Evolutionary conservation across 257 asterid species (phyloP), one percentile per base, ranked within the genome.

Genomic region (Solanum habrochaites): DNA sequence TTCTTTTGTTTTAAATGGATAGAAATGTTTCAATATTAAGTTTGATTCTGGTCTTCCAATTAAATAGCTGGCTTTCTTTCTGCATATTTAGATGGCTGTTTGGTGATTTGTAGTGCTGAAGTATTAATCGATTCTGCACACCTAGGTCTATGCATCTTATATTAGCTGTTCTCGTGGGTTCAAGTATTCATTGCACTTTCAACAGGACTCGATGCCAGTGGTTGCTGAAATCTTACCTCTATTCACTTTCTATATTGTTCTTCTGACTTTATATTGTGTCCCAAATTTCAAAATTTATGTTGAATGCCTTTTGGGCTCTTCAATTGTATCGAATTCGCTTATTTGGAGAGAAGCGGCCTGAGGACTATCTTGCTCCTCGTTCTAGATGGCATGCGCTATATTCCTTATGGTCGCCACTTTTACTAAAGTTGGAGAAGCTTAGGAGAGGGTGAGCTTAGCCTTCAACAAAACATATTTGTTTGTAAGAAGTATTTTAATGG

Each of bases 331-430:
- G 56, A 39, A 21, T 73, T 77, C 75, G 75, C 87, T 77, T 84
- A 31, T 74, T 86, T 95, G 94, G 91, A 96, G 99, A 90, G 92
- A 94, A 86, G 93, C 90, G n/a, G n/a, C 94, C 83, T 92, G 81
- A 88, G 94, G 95, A 52, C n/a, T 91, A 92, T 90, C 98, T 96
- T 90, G 90, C 98, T 87, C 99, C 98, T 93, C n/a, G n/a, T 96
- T 91, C 87, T 95, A 40, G 83, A 93, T 90, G 98, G 98, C 60
- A 87, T 87, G 92, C 99, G 99, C 80, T 96, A 97, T 90, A 97
- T 98, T 49, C 96, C 99, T n/a, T 96, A 91, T 90, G 99, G 99
- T 86, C 96, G 99, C 77, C 99, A 97, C 90, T n/a, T 97, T 97
- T 89, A 97, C 98, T 23, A 93, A 92, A 91, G 83, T n/a, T 83